Base-by-base conservation (phyloP, 108 stramenopile species). In the Epithemia pelagica region DNA sequence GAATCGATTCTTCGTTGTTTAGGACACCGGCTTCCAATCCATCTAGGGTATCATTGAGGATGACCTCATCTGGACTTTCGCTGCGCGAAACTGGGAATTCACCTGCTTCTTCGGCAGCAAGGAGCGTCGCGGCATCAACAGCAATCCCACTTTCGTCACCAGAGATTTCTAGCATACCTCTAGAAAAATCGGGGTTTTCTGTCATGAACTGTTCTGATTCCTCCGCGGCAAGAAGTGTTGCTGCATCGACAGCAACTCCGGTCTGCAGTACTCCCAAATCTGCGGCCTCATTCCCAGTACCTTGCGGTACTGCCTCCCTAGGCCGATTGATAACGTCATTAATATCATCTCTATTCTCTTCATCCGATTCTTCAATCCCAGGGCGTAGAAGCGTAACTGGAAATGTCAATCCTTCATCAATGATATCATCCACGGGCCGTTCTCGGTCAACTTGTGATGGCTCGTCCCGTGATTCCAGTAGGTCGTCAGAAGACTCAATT, bases 61-160 rank as follows among this genome's bases (percentile, higher is more conserved):
- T 10, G 5, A 10, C 37, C 37, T 46, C 37, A 15, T 46, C 37
- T 5, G 5, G 10, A 46, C 15, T 15, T 10, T 10, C 37, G 15
- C 37, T 46, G 5, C 15, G 10, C 5, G 37, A 15, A 5, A 15
- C 10, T 5, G 37, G 37, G 10, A 46, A 15, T 46, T 67, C 60
- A 21, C 59, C 58, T 26, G 52, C 56, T 24, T 61, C 65, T 33
- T 28, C 29, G 3, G 72, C 52, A 37, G 72, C 72, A 22, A 81
- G 60, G 29, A 76, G 62, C 1, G 63, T 66, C 0, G 72, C 73
- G 18, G 80, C 80, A 65, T 81, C 80, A 28, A 73, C 80, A 60
- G 74, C 72, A 29, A 10, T 32, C 18, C 25, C 28, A 28, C 19
- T 5, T 8, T 28, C 57, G 5, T 58, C 15, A 19, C 19, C 57